phyloP scores from a whole-genome alignment of 352 stramenopile genomes.

The Globisporangium acanthophoron region DNA sequence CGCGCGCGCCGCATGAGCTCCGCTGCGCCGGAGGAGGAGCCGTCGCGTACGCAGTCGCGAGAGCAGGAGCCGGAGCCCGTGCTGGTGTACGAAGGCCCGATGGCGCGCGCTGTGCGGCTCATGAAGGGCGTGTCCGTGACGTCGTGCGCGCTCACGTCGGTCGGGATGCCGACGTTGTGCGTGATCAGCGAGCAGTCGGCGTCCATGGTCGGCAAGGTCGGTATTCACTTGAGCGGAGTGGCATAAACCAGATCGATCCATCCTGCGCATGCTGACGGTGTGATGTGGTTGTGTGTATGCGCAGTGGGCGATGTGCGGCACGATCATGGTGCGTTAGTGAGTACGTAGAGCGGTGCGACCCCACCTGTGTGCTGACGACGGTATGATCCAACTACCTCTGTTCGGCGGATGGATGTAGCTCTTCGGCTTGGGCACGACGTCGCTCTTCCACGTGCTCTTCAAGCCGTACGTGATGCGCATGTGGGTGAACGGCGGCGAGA shows the following conservation, averaged over 20 bases:
- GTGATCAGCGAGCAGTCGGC: conserved; percentile 65
- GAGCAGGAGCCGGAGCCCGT: conserved; percentile 5
- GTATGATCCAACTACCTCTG: not conserved
- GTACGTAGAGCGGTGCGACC: not conserved
- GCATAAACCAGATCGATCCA: not conserved
- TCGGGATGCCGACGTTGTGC: conserved; percentile 77
- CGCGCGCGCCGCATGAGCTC: not conserved
- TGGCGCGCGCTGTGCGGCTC: conserved; percentile 67
- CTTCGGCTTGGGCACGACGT: conserved; percentile 78
- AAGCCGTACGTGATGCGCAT: conserved; percentile 84
- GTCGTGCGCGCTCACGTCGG: conserved; percentile 71
- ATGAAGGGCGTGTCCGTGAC: conserved; percentile 88
- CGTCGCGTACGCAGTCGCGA: not conserved
- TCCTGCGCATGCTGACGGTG: not conserved
- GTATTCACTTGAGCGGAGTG: not conserved
- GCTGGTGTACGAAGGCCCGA: conserved; percentile 64
- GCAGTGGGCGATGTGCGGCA: conserved; percentile 85
- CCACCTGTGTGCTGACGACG: not conserved
- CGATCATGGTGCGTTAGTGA: conserved; percentile 53
- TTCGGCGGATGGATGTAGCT: conserved; percentile 20
- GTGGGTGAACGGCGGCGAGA: conserved; percentile 37
- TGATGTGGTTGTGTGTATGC: not conserved
- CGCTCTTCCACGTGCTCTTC: conserved; percentile 81
- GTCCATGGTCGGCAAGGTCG: conserved; percentile 68
- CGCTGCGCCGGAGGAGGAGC: not conserved